Evolutionary conservation across 306 rosid genomes (phyloP).

Genomic region (Glycine soja): DNA sequence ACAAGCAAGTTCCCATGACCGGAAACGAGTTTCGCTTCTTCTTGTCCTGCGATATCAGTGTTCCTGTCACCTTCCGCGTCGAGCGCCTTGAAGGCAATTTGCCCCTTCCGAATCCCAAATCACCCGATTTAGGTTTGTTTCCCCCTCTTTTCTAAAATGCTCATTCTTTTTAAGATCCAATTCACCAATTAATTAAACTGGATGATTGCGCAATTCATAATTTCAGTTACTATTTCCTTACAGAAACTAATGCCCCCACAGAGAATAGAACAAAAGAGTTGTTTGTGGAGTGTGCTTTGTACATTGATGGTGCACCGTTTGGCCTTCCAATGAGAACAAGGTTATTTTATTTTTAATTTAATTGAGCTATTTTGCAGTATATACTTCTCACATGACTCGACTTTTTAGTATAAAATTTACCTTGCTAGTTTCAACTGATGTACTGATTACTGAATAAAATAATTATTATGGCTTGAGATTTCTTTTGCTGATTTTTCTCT

Average conservation of each 20-base stretch:
- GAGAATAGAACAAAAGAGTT: constrained; percentile 80
- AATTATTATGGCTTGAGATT: neutral
- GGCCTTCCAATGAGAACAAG: constrained; percentile 94
- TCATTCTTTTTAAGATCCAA: neutral
- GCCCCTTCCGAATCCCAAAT: constrained; percentile 50
- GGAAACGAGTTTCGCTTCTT: constrained; percentile 96
- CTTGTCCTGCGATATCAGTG: constrained; percentile 95
- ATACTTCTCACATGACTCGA: neutral
- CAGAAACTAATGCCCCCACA: constrained; percentile 62
- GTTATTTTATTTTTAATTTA: constrained; percentile 45
- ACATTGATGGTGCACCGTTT: constrained; percentile 91
- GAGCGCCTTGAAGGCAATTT: constrained; percentile 83
- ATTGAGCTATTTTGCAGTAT: constrained; percentile 3
- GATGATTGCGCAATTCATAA: neutral
- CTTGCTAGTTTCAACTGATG: constrained; percentile 4
- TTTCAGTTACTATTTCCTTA: constrained; percentile 26
- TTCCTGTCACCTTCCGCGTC: constrained; percentile 83
- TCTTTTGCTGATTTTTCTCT: constrained; percentile 16
- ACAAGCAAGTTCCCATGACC: constrained; percentile 53
- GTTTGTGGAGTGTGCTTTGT: constrained; percentile 86
- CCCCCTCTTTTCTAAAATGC: neutral
- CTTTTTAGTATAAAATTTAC: neutral
- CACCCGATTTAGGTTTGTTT: constrained; percentile 59
- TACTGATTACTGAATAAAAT: neutral
- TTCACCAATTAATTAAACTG: constrained; percentile 4